phyloP scores from a whole-genome alignment of 1,284 basidiomycete genomes.

The Papiliotrema fonsecae region DNA sequence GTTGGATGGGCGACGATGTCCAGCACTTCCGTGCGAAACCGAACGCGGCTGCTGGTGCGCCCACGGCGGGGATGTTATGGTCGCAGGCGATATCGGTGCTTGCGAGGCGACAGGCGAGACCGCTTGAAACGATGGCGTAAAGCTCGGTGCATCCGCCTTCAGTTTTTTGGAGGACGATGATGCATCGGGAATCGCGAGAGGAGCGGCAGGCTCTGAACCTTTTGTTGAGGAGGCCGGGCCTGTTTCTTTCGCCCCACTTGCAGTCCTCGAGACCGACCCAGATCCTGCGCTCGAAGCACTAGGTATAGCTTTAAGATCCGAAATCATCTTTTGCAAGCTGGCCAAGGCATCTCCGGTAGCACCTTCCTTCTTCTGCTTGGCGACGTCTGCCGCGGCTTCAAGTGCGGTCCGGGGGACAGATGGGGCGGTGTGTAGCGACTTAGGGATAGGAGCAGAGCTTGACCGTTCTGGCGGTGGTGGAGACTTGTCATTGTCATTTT shows the following conservation, averaged over 20 bases:
- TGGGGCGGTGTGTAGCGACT: conserved; percentile 27
- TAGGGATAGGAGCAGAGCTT: conserved; percentile 12
- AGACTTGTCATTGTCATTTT: conserved; percentile 10
- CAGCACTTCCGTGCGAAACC: conserved; percentile 13
- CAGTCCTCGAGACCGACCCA: conserved; percentile 15
- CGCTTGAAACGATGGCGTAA: conserved; percentile 39
- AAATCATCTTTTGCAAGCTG: conserved; percentile 45
- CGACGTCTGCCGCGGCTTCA: conserved; percentile 40
- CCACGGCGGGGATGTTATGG: conserved; percentile 6
- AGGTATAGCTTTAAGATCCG: conserved; percentile 41
- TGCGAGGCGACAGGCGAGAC: conserved; percentile 27
- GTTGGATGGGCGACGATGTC: conserved; percentile 17
- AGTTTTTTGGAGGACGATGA: conserved; percentile 28
- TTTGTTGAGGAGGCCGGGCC: conserved; percentile 1
- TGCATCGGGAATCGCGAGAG: conserved; percentile 16
- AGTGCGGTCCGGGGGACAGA: conserved; percentile 35
- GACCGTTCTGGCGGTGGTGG: too few relatives aligned
- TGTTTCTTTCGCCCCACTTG: conserved; percentile 14
- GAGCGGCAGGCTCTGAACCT: conserved; percentile 7
- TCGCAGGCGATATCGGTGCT: conserved; percentile 20
- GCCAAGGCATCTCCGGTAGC: conserved; percentile 32
- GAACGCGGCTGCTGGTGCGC: conserved; percentile 15
- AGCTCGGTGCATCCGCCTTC: conserved; percentile 47
- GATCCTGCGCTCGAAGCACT: conserved; percentile 15
- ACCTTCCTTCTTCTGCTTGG: conserved; percentile 29